A percentile compares a stretch with the other conserved stretches of the same genome.
phyloP scores from a whole-genome alignment of 2,329 filamentous ascomycete species.

The Botrytis deweyae region DNA sequence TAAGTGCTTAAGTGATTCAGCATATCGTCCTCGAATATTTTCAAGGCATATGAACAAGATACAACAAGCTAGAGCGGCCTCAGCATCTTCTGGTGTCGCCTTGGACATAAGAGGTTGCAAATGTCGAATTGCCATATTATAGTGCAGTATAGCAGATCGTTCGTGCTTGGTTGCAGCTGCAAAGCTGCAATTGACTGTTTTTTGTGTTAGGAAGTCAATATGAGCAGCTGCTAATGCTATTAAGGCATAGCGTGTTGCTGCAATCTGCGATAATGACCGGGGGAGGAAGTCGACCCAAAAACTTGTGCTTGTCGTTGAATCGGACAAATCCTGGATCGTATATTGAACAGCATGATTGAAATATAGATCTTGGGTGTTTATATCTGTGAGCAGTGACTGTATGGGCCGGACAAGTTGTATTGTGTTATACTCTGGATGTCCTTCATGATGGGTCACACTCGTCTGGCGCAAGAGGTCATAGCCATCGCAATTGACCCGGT shows the following conservation, averaged over 20 bases:
- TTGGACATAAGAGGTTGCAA: neutral
- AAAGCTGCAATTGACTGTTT: neutral
- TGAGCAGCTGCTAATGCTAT: neutral
- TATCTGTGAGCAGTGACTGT: neutral
- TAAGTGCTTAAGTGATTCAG: neutral
- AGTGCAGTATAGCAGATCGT: neutral
- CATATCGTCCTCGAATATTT: neutral
- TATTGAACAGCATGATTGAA: neutral
- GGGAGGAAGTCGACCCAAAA: neutral
- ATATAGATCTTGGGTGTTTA: neutral
- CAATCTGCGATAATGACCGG: neutral
- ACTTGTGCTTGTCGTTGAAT: neutral
- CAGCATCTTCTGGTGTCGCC: neutral
- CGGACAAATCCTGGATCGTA: neutral
- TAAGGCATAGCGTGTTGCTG: neutral
- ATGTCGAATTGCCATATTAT: neutral
- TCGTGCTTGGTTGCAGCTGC: neutral
- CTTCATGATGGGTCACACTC: neutral
- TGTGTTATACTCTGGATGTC: neutral
- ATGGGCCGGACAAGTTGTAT: neutral
- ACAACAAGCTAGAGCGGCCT: neutral
- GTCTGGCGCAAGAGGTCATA: neutral
- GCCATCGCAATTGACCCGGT: neutral
- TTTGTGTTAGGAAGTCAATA: neutral
- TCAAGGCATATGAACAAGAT: neutral